Evolutionary conservation across 192 early-diverging fungal species (phyloP).

Genomic region (Helicostylum pulchrum): DNA sequence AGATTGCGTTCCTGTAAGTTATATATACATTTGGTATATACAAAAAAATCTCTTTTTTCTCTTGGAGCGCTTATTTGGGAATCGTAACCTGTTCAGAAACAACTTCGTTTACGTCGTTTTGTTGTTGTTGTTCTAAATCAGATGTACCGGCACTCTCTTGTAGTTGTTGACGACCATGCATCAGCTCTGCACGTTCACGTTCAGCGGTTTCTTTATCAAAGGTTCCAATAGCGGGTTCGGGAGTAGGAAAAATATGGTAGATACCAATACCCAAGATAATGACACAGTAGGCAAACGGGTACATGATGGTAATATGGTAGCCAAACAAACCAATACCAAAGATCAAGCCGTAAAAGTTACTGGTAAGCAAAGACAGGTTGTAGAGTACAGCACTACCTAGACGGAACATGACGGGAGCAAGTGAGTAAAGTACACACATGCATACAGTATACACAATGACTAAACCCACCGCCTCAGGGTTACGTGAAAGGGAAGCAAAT

Average conservation of each 20-base stretch:
- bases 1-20: no score
- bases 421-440: conserved; percentile 69
- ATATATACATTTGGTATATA: no score
- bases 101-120: no score
- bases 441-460: conserved; percentile 63
- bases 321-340: conserved; percentile 72
- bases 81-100: no score
- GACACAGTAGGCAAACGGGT: conserved; percentile 64
- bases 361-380: conserved; percentile 74
- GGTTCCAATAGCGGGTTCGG: conserved; percentile 47
- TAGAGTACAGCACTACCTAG: conserved; percentile 70
- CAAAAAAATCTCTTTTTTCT: no score
- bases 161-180: conserved; percentile 6
- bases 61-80: no score
- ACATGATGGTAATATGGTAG: conserved; percentile 47
- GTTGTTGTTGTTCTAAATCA: no score
- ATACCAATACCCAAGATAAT: conserved; percentile 64
- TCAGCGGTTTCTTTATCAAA: conserved; percentile 25
- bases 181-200: conserved; percentile 23
- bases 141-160: no score
- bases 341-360: conserved; percentile 76
- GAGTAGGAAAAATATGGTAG: conserved; percentile 62
- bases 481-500: conserved; percentile 31
- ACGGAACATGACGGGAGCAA: conserved; percentile 71
- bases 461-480: conserved; percentile 45